A percentile compares a stretch with the other conserved stretches of the same genome.
Evolutionary conservation across 2,329 filamentous ascomycete species (phyloP).

Genomic region (Paracamarosporium sp.): DNA sequence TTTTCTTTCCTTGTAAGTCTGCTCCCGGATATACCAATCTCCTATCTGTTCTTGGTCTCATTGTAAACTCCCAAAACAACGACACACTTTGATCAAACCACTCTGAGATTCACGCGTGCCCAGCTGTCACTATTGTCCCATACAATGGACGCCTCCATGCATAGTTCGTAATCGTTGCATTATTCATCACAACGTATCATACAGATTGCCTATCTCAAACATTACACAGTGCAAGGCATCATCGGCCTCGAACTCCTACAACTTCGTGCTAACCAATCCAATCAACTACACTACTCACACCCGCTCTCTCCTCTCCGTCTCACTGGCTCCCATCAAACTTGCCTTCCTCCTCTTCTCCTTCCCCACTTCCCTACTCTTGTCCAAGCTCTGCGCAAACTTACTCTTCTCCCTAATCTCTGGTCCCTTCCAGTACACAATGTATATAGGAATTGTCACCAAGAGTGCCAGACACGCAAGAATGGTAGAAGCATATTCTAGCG

Average conservation of each 20-base stretch:
- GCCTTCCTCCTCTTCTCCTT: conserved; percentile 35
- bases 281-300: not conserved
- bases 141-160: not conserved
- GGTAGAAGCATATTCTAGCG: conserved; percentile 61
- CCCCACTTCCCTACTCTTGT: conserved; percentile 35
- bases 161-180: not conserved
- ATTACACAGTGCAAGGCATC: no score
- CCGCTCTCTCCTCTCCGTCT: conserved; percentile 12
- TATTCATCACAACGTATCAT: not conserved
- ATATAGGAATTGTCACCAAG: conserved; percentile 60
- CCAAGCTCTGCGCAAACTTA: conserved; percentile 58
- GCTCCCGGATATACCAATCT: not conserved
- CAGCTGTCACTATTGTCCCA: not conserved
- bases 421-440: conserved; percentile 64
- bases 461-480: conserved; percentile 59
- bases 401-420: conserved; percentile 58
- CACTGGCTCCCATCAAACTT: conserved; percentile 21
- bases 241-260: no score
- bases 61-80: not conserved
- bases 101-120: not conserved
- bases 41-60: not conserved
- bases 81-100: not conserved
- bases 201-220: not conserved
- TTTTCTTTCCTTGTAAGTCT: not conserved
- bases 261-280: no score